Base-by-base conservation (phyloP, 2,329 filamentous ascomycete species). In the Chalara sp. region DNA sequence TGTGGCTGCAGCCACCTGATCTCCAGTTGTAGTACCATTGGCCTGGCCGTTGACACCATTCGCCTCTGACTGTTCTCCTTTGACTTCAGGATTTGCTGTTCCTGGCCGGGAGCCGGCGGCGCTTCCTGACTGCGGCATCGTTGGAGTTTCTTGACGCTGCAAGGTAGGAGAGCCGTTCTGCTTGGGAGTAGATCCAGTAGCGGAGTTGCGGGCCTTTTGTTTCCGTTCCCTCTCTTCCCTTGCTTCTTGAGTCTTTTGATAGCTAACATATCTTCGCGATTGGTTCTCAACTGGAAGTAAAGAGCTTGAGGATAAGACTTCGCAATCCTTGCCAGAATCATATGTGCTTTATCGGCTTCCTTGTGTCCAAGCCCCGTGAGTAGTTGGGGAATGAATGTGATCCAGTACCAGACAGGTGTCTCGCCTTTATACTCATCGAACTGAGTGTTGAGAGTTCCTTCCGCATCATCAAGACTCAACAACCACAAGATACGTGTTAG, bases 321-420 rank as follows among this genome's bases (percentile, higher is more conserved):
- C 48, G 93, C 93, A 64, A 99, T 89, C 74, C 93, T 95, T 29
- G 89, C 80, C 13, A 99, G 78, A 46, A 99, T 89, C 47, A 82
- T 81, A 65, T 93, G 87, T 43, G 92, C 88, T 45, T 95, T 86
- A 5, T 84, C 83, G 10, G 90, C 92, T 69, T 99, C 95, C 61
- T 92, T 91, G 64, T 96, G 86, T 2, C 88, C 89, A 47, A 99
- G 76, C 48, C 92, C 93, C 42, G 89, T 92, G 32, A 99, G 80
- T 41, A 99, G 78, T 68, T 99, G 93, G 13, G 93, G 93, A 56
- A 99, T 97, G 67, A 95, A 99, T 0, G 92, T 97, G 60, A 97
- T 96, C 93, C 93, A 99, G 71, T 97, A 99, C 93, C 93, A 99
- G 10, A 95, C 89, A 0, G 91, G 90, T 2, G 90, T 95, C 61